These are phyloP conservation scores for Phytophthora pluvialis DNA, from an alignment of 352 stramenopile genomes.

Conservation along the genomic window DNA sequence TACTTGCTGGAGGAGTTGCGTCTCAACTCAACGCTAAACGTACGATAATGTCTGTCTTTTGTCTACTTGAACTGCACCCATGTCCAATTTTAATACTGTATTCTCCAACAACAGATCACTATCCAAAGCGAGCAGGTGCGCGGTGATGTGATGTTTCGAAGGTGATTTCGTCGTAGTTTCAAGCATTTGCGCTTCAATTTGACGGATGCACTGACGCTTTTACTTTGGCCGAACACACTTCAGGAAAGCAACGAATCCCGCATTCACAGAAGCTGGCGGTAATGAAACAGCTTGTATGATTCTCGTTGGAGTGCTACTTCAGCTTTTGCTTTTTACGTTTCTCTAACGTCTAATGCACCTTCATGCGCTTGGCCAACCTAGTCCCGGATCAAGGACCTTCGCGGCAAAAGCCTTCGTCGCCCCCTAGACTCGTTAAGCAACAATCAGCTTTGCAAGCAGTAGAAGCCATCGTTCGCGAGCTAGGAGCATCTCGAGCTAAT, in stretches of 20 bases:
- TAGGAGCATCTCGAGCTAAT: constrained; percentile 29
- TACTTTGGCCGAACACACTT: neutral
- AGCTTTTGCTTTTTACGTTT: constrained; percentile 11
- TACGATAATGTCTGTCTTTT: constrained; percentile 10
- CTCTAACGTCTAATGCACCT: constrained; percentile 14
- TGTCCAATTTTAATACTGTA: neutral
- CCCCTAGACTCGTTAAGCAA: constrained; percentile 14
- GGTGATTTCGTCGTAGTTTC: constrained; percentile 4
- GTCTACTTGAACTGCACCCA: neutral
- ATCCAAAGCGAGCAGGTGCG: constrained; percentile 36
- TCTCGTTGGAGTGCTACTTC: neutral
- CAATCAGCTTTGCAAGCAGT: constrained; percentile 42
- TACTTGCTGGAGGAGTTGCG: constrained; percentile 46
- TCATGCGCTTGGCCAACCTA: neutral
- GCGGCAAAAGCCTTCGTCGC: constrained; percentile 17
- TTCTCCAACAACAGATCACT: constrained; percentile 29
- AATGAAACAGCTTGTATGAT: constrained; percentile 11
- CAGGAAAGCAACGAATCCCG: neutral
- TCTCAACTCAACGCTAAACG: constrained; percentile 47
- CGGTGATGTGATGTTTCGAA: constrained; percentile 47
- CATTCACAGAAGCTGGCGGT: constrained; percentile 8
- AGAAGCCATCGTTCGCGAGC: constrained; percentile 46
- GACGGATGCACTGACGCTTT: neutral
- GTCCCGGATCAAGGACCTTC: constrained; percentile 6
- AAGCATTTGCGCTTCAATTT: neutral